Evolutionary conservation across 139 green algal species (phyloP).

Genomic region (Chlorella sp.): DNA sequence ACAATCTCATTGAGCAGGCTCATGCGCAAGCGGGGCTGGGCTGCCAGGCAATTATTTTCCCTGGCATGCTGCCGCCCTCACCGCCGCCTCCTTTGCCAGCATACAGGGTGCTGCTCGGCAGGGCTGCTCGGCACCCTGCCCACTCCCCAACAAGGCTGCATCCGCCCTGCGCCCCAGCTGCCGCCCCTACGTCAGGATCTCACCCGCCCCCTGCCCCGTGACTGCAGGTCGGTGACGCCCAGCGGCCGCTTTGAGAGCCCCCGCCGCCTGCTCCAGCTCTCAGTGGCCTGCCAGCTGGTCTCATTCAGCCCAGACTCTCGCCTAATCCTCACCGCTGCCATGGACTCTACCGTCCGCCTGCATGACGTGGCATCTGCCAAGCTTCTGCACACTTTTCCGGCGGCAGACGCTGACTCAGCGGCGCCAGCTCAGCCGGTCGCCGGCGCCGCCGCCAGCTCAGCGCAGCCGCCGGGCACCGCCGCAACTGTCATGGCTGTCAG

Average conservation of each 20-base stretch:
- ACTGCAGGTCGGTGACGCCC: conserved; percentile 14
- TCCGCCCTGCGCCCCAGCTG: too few species aligned
- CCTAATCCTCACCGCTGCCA: conserved; percentile 32
- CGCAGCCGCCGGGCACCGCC: conserved; percentile 23
- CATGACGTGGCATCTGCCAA: conserved; percentile 49
- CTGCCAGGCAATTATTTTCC: too few species aligned
- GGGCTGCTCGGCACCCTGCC: too few species aligned
- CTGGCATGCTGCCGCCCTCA: too few species aligned
- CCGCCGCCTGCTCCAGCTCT: conserved; percentile 23
- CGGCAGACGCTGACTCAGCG: neutral
- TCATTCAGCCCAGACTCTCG: conserved; percentile 70
- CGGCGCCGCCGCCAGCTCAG: neutral
- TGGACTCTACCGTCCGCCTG: conserved; percentile 59
- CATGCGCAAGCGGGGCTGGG: too few species aligned
- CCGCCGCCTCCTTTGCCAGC: too few species aligned
- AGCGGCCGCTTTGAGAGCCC: conserved; percentile 5
- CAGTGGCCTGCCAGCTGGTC: conserved; percentile 50
- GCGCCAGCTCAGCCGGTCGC: neutral
- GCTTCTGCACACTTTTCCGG: conserved; percentile 33
- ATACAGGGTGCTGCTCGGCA: too few species aligned
- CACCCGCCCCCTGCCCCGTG: neutral
- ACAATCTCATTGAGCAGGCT: too few species aligned
- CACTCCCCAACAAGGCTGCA: too few species aligned
- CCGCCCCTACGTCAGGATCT: neutral
- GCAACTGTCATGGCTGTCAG: conserved; percentile 62